phyloP scores from a whole-genome alignment of 129 eudicot genomes.

The Ambrosia trifida region DNA sequence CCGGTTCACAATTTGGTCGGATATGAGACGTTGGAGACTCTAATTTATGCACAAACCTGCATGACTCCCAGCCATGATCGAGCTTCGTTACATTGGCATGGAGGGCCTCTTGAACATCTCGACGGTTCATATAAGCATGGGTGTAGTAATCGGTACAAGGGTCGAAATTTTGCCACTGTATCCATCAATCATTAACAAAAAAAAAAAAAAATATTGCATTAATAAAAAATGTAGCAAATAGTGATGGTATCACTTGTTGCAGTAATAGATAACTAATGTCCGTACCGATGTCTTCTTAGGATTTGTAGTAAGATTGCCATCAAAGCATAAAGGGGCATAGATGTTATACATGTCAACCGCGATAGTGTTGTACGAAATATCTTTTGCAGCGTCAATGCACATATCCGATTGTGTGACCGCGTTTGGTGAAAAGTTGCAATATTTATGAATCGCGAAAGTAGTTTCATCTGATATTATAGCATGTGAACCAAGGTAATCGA shows the following conservation, averaged over 20 bases:
- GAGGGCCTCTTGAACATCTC: conserved; percentile 73
- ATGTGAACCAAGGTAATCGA: conserved; percentile 57
- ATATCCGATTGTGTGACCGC: neutral
- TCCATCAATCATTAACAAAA: conserved; percentile 1
- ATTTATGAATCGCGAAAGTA: conserved; percentile 21
- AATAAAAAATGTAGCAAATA: too few species aligned
- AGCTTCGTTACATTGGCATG: conserved; percentile 74
- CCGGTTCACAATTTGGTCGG: neutral
- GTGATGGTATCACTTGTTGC: neutral
- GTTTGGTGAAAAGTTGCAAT: conserved; percentile 33
- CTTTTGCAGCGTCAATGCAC: conserved; percentile 36
- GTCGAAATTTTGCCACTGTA: conserved; percentile 32
- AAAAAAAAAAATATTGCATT: neutral
- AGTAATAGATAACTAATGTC: neutral
- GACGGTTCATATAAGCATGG: conserved; percentile 58
- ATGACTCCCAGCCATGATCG: conserved; percentile 53
- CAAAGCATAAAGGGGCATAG: conserved; percentile 57
- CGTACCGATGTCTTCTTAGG: conserved; percentile 60
- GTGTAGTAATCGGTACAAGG: conserved; percentile 59
- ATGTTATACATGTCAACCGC: conserved; percentile 59
- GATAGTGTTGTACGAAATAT: neutral
- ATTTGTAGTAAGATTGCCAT: conserved; percentile 42
- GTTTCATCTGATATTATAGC: conserved; percentile 61
- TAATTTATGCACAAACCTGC: conserved; percentile 48
- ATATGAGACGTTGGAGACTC: neutral